Conservation (phyloP, 495 filamentous ascomycete genomes). For the Penicillium roqueforti region DNA sequence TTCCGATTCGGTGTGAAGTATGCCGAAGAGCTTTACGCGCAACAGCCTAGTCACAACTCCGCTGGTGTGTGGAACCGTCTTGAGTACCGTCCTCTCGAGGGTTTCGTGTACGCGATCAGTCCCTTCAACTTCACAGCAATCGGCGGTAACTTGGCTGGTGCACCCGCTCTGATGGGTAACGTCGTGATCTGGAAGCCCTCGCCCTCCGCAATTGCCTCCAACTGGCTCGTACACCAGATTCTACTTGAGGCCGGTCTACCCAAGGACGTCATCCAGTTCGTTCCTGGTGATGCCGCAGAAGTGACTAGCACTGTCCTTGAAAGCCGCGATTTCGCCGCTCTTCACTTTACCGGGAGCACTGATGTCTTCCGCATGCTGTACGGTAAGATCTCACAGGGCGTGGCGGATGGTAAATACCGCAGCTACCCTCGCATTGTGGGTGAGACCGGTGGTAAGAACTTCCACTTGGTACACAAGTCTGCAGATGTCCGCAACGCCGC, state of each 20-base stretch:
- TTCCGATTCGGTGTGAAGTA: constrained; percentile 82
- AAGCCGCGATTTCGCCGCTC: constrained; percentile 67
- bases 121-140: constrained; percentile 92
- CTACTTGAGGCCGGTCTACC: constrained; percentile 78
- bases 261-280: constrained; percentile 76
- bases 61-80: constrained; percentile 78
- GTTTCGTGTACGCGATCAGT: constrained; percentile 81
- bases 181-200: constrained; percentile 88
- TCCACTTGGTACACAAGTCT: constrained; percentile 72
- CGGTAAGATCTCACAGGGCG: constrained; percentile 67
- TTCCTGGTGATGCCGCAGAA: constrained; percentile 72
- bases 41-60: constrained; percentile 74
- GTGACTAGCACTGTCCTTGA: constrained; percentile 68
- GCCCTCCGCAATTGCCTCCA: constrained; percentile 69
- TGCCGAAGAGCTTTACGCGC: constrained; percentile 79
- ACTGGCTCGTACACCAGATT: constrained; percentile 78
- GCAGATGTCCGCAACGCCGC: constrained; percentile 73
- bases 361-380: constrained; percentile 78
- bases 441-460: constrained; percentile 88
- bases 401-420: constrained; percentile 67
- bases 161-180: constrained; percentile 77
- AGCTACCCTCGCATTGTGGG: constrained; percentile 80
- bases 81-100: constrained; percentile 79
- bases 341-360: constrained; percentile 82
- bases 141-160: constrained; percentile 70